Evolutionary conservation across 2,329 filamentous ascomycete species (phyloP).

Genomic region (Fusarium denticulatum): DNA sequence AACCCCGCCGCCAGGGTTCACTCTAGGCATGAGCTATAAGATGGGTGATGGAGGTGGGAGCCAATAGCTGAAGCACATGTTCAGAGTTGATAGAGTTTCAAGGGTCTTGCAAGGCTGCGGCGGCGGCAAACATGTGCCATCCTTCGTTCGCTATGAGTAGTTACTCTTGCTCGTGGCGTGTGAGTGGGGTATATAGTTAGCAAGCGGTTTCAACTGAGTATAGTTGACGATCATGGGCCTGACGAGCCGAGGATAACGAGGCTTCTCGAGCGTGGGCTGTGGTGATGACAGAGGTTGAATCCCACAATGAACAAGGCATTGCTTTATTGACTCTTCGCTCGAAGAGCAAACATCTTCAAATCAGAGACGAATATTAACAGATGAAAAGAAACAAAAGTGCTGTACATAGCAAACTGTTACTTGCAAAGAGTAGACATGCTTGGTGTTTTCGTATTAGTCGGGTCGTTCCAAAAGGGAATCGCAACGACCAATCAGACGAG

Average conservation of each 20-base stretch:
- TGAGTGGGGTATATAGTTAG: constrained; percentile 32
- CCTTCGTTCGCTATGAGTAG: constrained; percentile 40
- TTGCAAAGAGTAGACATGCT: constrained; percentile 1
- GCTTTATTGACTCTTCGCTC: background rate
- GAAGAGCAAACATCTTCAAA: background rate
- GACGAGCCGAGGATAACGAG: background rate
- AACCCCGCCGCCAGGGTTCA: constrained; percentile 39
- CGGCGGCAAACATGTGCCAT: constrained; percentile 40
- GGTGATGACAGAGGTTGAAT: background rate
- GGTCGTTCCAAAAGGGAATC: constrained; percentile 11
- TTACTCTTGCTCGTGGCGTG: constrained; percentile 19
- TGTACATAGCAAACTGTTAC: background rate
- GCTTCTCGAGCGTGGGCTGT: background rate
- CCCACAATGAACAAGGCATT: too few relatives aligned
- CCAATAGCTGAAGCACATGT: constrained; percentile 59
- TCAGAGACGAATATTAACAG: too few relatives aligned
- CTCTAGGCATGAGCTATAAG: constrained; percentile 1
- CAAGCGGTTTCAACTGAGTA: constrained; percentile 8
- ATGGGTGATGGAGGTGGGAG: constrained; percentile 39
- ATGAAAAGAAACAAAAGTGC: background rate
- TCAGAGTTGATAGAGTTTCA: constrained; percentile 39
- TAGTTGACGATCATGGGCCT: constrained; percentile 22
- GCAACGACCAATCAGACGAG: constrained; percentile 34
- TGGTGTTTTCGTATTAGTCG: constrained; percentile 31
- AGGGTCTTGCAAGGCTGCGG: constrained; percentile 38